Conservation (phyloP, 441 rosid species). For the Mallotus japonicus region DNA sequence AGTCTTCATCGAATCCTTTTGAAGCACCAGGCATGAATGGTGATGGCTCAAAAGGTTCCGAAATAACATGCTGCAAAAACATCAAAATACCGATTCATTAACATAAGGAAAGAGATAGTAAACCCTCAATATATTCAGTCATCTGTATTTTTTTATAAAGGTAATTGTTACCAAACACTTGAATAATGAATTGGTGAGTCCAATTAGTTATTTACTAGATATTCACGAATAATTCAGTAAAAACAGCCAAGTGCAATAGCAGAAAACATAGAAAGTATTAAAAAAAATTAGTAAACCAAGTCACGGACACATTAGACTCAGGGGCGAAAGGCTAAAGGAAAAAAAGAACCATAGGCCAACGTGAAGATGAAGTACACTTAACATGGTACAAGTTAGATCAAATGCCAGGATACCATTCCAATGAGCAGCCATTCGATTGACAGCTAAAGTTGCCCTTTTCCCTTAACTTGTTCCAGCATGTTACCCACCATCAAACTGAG, state of each 20-base stretch:
- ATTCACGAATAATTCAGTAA: neutral
- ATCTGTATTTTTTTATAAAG: neutral
- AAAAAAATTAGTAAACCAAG: neutral
- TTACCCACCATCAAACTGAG: neutral
- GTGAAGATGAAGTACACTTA: neutral
- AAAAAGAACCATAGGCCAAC: neutral
- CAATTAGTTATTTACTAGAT: neutral
- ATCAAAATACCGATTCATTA: conserved; percentile 22
- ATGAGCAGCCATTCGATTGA: neutral
- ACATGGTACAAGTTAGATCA: neutral
- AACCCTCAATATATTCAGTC: conserved; percentile 3
- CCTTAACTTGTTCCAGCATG: neutral
- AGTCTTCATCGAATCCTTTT: conserved; percentile 67
- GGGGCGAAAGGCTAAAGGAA: neutral
- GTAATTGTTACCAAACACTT: neutral
- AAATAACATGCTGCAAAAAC: conserved; percentile 77
- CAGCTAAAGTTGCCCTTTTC: neutral
- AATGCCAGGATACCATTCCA: neutral
- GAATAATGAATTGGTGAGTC: neutral
- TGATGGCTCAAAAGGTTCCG: conserved; percentile 93
- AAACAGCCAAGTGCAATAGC: neutral
- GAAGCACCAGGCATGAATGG: conserved; percentile 74
- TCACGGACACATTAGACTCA: neutral
- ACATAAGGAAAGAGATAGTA: conserved; percentile 4
- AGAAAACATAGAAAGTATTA: neutral